A percentile compares a stretch with the other conserved stretches of the same genome.
These are phyloP conservation scores for Penicillium sp. DNA, from an alignment of 2,329 filamentous ascomycete genomes.

Conservation along the genomic window DNA sequence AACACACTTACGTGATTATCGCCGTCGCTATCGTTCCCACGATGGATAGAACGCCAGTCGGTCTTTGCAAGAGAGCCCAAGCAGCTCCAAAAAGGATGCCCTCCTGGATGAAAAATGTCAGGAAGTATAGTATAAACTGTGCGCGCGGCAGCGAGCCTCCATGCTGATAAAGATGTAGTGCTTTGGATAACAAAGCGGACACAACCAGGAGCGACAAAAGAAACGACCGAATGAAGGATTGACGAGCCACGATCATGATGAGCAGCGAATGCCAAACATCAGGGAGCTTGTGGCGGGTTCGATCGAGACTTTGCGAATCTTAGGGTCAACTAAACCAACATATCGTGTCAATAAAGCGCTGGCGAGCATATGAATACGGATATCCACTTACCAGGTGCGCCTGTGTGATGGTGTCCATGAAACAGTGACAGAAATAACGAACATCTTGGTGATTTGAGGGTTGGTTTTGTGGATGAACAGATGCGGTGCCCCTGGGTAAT, in stretches of 20 bases:
- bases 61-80: slow-evolving; percentile 25
- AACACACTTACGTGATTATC: slow-evolving; percentile 23
- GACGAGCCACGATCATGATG: slow-evolving; percentile 24
- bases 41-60: slow-evolving; percentile 12
- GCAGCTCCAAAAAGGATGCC: slow-evolving; percentile 18
- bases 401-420: not conserved
- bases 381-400: not conserved
- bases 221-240: slow-evolving; percentile 24
- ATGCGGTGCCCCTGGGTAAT: not conserved
- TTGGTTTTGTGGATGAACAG: not conserved
- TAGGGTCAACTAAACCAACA: not conserved
- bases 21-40: slow-evolving; percentile 19
- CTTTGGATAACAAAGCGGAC: slow-evolving; percentile 26
- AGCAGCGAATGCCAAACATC: not conserved
- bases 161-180: slow-evolving; percentile 29
- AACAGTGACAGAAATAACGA: not conserved
- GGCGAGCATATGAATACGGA: not conserved
- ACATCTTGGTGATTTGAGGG: not conserved
- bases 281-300: not conserved
- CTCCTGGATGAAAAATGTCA: slow-evolving; percentile 32
- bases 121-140: slow-evolving; percentile 28
- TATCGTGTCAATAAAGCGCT: not conserved
- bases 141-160: slow-evolving; percentile 18
- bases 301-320: not conserved
- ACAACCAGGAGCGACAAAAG: slow-evolving; percentile 29